These are phyloP conservation scores for Phytophthora rubi DNA, from an alignment of 352 stramenopile genomes.

Conservation along the genomic window DNA sequence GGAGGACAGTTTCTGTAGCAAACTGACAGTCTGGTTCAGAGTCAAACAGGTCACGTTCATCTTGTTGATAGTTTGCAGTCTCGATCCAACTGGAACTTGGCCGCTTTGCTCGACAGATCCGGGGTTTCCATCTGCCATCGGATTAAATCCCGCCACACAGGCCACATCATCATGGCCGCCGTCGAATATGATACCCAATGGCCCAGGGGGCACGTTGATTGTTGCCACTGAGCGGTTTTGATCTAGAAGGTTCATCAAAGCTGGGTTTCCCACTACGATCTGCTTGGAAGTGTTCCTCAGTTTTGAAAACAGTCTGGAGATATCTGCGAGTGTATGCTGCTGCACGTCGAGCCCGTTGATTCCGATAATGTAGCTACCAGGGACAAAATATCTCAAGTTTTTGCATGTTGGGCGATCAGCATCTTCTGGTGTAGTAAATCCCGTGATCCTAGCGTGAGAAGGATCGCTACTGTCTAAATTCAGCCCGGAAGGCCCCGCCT, in stretches of 20 bases:
- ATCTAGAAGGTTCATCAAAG: conserved; percentile 40
- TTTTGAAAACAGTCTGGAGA: conserved; percentile 55
- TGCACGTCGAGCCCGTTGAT: conserved; percentile 77
- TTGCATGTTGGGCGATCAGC: conserved; percentile 47
- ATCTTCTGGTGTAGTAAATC: conserved; percentile 50
- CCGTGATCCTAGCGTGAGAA: conserved; percentile 44
- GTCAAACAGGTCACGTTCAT: conserved; percentile 63
- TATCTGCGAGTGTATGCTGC: conserved; percentile 41
- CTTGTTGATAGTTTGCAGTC: conserved; percentile 55
- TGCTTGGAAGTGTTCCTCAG: conserved; percentile 44
- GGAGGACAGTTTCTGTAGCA: conserved; percentile 58
- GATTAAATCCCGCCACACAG: conserved; percentile 52
- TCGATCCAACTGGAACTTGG: conserved; percentile 42
- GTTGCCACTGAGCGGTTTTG: conserved; percentile 7
- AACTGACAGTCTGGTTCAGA: conserved; percentile 38
- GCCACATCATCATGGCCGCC: conserved; percentile 32
- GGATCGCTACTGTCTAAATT: conserved; percentile 49
- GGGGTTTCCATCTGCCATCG: conserved; percentile 28
- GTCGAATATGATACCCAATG: conserved; percentile 60
- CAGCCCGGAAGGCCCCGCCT: conserved; percentile 52
- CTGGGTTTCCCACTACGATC: conserved; percentile 53
- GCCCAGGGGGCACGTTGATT: conserved; percentile 43
- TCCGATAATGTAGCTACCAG: conserved; percentile 58
- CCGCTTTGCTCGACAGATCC: conserved; percentile 46
- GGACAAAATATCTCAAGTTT: conserved; percentile 43